phyloP scores from a whole-genome alignment of 2,329 filamentous ascomycete genomes.

The Hypoxylon sp. region DNA sequence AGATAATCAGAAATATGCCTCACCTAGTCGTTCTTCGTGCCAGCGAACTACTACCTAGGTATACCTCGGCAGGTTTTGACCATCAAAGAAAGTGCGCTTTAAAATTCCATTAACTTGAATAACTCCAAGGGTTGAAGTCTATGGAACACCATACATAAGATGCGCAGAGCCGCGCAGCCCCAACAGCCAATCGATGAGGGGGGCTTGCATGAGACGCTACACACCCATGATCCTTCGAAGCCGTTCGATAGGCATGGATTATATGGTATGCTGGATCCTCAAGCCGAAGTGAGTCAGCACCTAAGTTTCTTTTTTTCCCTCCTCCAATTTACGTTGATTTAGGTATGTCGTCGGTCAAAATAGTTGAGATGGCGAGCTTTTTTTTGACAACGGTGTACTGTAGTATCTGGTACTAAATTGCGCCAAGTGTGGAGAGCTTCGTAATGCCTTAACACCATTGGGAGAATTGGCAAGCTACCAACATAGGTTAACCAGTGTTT shows the following conservation, averaged over 20 bases:
- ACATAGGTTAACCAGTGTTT: too few species aligned
- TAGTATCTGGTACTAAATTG: background rate
- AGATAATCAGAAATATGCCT: conserved; percentile 28
- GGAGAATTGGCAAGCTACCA: background rate
- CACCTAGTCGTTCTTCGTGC: background rate
- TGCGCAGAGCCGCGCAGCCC: conserved; percentile 6
- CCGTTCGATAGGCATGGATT: background rate
- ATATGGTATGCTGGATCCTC: background rate
- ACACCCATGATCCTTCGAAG: conserved; percentile 5
- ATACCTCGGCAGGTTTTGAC: background rate
- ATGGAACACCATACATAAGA: conserved; percentile 1
- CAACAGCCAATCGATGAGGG: background rate
- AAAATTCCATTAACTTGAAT: background rate
- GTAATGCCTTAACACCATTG: background rate
- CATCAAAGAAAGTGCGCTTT: background rate
- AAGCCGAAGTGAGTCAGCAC: background rate
- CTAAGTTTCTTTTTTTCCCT: background rate
- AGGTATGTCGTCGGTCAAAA: conserved; percentile 5
- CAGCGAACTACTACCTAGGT: background rate
- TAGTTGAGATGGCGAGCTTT: background rate
- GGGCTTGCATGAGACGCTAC: conserved; percentile 7
- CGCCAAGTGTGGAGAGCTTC: background rate
- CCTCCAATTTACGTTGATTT: background rate
- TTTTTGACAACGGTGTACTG: background rate
- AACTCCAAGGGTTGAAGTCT: background rate